Percentiles rank a stretch among this genome's conserved stretches.
Conservation (phyloP, 2,329 filamentous ascomycete species). For the Aureobasidium sp. region DNA sequence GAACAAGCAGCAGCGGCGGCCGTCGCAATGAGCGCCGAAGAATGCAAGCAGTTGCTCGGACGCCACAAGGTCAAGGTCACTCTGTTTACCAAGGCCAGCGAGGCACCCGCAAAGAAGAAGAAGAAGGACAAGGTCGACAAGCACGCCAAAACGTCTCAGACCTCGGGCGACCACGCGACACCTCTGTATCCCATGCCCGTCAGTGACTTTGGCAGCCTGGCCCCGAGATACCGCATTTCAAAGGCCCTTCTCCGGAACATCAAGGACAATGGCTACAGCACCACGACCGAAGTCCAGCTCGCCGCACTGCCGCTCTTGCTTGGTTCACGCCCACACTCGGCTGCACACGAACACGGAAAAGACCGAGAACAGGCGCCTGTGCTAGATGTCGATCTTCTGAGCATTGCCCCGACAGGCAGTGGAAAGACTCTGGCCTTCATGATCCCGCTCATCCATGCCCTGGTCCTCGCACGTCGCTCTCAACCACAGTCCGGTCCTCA, state of each 20-base stretch:
- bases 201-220: constrained; percentile 65
- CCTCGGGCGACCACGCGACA: constrained; percentile 41
- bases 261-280: constrained; percentile 69
- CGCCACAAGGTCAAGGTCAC: constrained; percentile 81
- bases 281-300: constrained; percentile 92
- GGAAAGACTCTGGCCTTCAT: constrained; percentile 93
- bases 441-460: constrained; percentile 73
- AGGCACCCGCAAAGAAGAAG: constrained; percentile 17
- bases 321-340: constrained; percentile 8
- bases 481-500: constrained; percentile 18
- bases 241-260: constrained; percentile 69
- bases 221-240: constrained; percentile 63
- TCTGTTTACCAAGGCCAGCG: constrained; percentile 46
- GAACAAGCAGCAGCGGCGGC: constrained; percentile 15
- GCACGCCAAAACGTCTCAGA: constrained; percentile 28
- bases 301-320: constrained; percentile 74
- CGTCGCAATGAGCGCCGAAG: constrained; percentile 51
- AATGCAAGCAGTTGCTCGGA: constrained; percentile 65
- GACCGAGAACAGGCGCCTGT: constrained; percentile 20
- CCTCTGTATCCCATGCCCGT: constrained; percentile 72
- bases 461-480: constrained; percentile 34
- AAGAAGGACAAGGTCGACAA: constrained; percentile 37
- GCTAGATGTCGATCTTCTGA: constrained; percentile 60
- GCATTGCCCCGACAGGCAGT: constrained; percentile 88
- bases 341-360: constrained; percentile 33